Conservation (phyloP, 805 yeast genomes). For the Hanseniaspora thailandica region DNA sequence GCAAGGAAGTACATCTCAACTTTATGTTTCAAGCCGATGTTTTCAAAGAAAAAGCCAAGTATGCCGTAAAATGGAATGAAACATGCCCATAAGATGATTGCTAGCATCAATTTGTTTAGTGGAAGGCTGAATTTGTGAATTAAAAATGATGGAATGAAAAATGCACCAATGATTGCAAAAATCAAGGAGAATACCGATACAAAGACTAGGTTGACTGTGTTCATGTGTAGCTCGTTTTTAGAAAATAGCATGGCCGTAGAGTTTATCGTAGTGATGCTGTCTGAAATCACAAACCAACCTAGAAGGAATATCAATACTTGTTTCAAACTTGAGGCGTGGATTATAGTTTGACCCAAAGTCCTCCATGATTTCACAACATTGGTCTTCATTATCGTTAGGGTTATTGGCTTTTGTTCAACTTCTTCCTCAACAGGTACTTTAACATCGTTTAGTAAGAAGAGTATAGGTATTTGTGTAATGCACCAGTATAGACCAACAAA, state of each 20-base stretch:
- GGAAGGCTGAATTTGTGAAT: conserved; percentile 30
- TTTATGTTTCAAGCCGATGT: conserved; percentile 49
- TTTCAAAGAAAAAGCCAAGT: conserved; percentile 45
- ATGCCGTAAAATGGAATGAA: conserved; percentile 64
- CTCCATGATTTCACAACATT: conserved; percentile 52
- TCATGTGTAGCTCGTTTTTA: conserved; percentile 56
- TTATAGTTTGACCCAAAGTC: conserved; percentile 43
- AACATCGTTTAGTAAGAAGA: conserved; percentile 31
- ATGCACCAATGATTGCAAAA: conserved; percentile 59
- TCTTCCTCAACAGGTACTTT: background rate
- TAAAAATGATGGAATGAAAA: conserved; percentile 39
- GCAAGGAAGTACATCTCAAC: conserved; percentile 60
- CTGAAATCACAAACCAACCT: conserved; percentile 71
- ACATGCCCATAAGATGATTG: conserved; percentile 48
- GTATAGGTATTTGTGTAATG: conserved; percentile 53
- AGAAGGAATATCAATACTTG: conserved; percentile 56
- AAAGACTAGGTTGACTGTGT: conserved; percentile 50
- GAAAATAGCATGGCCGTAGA: conserved; percentile 71
- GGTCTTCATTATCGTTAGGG: conserved; percentile 17
- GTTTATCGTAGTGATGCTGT: conserved; percentile 65
- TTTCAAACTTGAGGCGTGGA: conserved; percentile 45
- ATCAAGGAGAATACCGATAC: conserved; percentile 57
- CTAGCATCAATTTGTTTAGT: conserved; percentile 40
- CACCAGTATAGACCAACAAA: conserved; percentile 73
- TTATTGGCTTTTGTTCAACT: conserved; percentile 1